These are phyloP conservation scores for Mycena crocata DNA, from an alignment of 768 basidiomycete species.

Conservation along the genomic window DNA sequence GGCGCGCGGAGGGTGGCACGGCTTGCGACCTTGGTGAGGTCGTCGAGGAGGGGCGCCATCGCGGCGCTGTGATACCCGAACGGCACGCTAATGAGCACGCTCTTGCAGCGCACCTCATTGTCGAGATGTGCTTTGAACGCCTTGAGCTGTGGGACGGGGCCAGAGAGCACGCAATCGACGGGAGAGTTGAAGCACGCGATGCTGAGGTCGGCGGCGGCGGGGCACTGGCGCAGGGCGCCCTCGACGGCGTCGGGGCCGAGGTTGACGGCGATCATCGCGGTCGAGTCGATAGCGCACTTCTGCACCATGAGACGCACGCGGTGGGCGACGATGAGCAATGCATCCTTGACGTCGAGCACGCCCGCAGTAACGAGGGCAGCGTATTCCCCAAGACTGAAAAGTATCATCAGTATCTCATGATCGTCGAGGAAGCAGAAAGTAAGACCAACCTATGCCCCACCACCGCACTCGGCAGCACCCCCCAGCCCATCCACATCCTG, in stretches of 20 bases:
- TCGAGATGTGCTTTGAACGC: constrained; percentile 57
- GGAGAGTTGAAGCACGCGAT: constrained; percentile 75
- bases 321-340: constrained; percentile 66
- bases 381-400: constrained; percentile 78
- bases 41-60: constrained; percentile 68
- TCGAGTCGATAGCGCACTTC: constrained; percentile 55
- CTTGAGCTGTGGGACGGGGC: constrained; percentile 57
- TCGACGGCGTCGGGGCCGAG: constrained; percentile 49
- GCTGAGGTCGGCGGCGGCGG: constrained; percentile 50
- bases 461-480: constrained; percentile 67
- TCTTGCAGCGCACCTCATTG: constrained; percentile 48
- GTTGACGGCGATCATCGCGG: constrained; percentile 73
- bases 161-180: constrained; percentile 69
- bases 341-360: constrained; percentile 67
- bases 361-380: constrained; percentile 74
- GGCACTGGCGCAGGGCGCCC: constrained; percentile 47
- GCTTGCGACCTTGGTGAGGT: constrained; percentile 55
- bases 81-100: constrained; percentile 60
- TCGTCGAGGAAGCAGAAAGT: background rate
- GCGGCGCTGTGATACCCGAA: constrained; percentile 77
- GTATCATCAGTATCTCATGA: background rate
- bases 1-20: constrained; percentile 57
- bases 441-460: constrained; percentile 79
- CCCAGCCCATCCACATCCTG: constrained; percentile 77
- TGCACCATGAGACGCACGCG: constrained; percentile 68